Conservation (phyloP, 2,329 filamentous ascomycete genomes). For the Xylariaceae sp. region DNA sequence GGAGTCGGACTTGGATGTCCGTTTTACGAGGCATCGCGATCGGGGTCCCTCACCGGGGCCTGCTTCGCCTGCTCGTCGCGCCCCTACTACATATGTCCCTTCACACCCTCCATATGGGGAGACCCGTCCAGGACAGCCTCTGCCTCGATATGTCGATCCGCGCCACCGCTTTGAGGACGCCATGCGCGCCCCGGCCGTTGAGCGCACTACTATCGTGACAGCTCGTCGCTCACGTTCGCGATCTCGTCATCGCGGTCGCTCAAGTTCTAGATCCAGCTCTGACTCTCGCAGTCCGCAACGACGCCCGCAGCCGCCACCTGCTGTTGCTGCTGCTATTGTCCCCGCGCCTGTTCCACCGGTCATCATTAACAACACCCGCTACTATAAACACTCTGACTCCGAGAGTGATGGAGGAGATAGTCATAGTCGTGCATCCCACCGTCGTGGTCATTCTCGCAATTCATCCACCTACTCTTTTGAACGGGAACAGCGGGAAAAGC, state of each 20-base stretch:
- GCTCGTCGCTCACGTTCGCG: constrained; percentile 41
- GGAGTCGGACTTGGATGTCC: constrained; percentile 53
- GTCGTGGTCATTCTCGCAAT: constrained; percentile 15
- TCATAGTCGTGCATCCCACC: constrained; percentile 32
- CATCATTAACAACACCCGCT: constrained; percentile 55
- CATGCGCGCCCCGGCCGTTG: constrained; percentile 41
- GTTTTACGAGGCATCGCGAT: constrained; percentile 32
- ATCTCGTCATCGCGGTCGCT: constrained; percentile 44
- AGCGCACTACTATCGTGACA: constrained; percentile 43
- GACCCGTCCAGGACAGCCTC: constrained; percentile 33
- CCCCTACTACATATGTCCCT: too few relatives aligned
- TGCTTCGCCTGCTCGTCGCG: constrained; percentile 28
- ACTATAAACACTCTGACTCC: constrained; percentile 41
- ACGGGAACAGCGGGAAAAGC: background rate
- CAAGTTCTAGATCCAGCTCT: constrained; percentile 37
- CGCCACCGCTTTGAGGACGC: constrained; percentile 29
- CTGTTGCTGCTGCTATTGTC: constrained; percentile 1
- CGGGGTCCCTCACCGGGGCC: constrained; percentile 37
- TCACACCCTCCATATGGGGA: constrained; percentile 41
- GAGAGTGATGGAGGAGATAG: constrained; percentile 37
- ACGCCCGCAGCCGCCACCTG: constrained; percentile 20
- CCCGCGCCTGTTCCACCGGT: constrained; percentile 36
- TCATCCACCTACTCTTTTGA: constrained; percentile 6
- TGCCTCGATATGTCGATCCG: constrained; percentile 39
- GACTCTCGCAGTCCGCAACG: constrained; percentile 11